Evolutionary conservation across 495 filamentous ascomycete species (phyloP).

Genomic region (Penicillium parvum): DNA sequence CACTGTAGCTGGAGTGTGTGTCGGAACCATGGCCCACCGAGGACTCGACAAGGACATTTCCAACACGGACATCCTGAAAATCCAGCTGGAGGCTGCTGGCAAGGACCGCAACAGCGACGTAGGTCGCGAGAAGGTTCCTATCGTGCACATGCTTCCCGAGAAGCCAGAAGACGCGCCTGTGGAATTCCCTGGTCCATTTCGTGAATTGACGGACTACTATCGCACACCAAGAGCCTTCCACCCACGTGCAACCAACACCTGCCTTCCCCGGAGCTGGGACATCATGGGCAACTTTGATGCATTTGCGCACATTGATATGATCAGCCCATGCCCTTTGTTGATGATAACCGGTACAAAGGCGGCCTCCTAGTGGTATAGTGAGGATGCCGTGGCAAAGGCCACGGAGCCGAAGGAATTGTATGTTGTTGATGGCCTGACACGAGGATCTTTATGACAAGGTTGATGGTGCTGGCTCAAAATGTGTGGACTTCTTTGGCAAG

Average conservation of each 20-base stretch:
- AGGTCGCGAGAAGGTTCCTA: slow-evolving; percentile 6
- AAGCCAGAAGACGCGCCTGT: slow-evolving; percentile 10
- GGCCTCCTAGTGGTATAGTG: slow-evolving; percentile 26
- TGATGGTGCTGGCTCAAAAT: slow-evolving; percentile 20
- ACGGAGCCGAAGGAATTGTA: slow-evolving; percentile 38
- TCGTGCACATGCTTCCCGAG: slow-evolving; percentile 10
- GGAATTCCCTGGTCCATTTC: slow-evolving; percentile 8
- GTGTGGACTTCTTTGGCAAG: slow-evolving; percentile 32
- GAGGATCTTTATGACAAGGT: slow-evolving; percentile 35
- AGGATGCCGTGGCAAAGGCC: slow-evolving; percentile 25
- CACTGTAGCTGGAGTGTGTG: slow-evolving; percentile 25
- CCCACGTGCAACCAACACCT: slow-evolving; percentile 10
- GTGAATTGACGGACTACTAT: slow-evolving; percentile 23
- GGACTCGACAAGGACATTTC: slow-evolving; percentile 10
- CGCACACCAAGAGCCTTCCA: slow-evolving; percentile 19
- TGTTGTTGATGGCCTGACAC: slow-evolving; percentile 30
- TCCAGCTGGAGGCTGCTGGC: slow-evolving; percentile 14
- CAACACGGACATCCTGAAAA: slow-evolving; percentile 12
- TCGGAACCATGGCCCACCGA: slow-evolving; percentile 27
- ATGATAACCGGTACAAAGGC: slow-evolving; percentile 36
- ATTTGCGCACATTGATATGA: slow-evolving; percentile 25
- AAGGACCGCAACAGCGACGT: slow-evolving; percentile 15
- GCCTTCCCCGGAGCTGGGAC: slow-evolving; percentile 20
- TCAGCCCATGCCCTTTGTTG: slow-evolving; percentile 31
- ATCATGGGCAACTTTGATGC: slow-evolving; percentile 30